Evolutionary conservation across 495 filamentous ascomycete genomes (phyloP), one percentile per base, ranked within the genome.

Genomic region (Aspergillus nidulans): DNA sequence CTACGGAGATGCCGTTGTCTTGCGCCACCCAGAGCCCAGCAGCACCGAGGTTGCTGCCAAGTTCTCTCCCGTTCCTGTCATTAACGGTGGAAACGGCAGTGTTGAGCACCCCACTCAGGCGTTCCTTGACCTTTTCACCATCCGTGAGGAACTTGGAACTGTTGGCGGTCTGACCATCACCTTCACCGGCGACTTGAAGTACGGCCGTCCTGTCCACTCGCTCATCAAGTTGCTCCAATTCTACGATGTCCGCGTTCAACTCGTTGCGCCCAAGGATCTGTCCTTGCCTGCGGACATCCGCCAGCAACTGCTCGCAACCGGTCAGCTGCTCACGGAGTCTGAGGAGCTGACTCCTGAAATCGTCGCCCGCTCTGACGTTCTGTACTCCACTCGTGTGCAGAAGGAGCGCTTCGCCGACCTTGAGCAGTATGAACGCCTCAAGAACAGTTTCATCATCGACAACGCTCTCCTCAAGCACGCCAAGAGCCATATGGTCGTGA

Each of bases 111-210:
- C 94, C 3, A 97, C 95, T 0, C 94, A 98, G 72, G 94, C 94
- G 4, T 91, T 98, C 84, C 80, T 97, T n/a, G 94, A 98, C 64
- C 83, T 98, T 58, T 97, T 96, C 79, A 98, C 94, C 34, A 97
- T 98, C 69, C 86, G 95, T 51, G 91, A 98, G 72, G 94, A 98
- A 73, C 80, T 97, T 18, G 94, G 94, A 52, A 96, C 90, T 4
- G 92, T 97, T 49, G 89, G 89, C 60, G 91, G 90, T 38, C 77
- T 97, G 57, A 96, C 90, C 45, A 92, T 98, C 68, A 98, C 94
- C 49, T 98, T 98, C 69, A 82, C 85, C 47, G 94, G 94, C 62
- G 94, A 98, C 63, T 83, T 98, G 39, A 84, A 85, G 58, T 94
- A 96, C 70, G 94, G 94, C 41, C 86, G 94, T 47, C 91, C 95